Evolutionary conservation across 257 asterid species (phyloP).

Genomic region (Coffea eugenioides): DNA sequence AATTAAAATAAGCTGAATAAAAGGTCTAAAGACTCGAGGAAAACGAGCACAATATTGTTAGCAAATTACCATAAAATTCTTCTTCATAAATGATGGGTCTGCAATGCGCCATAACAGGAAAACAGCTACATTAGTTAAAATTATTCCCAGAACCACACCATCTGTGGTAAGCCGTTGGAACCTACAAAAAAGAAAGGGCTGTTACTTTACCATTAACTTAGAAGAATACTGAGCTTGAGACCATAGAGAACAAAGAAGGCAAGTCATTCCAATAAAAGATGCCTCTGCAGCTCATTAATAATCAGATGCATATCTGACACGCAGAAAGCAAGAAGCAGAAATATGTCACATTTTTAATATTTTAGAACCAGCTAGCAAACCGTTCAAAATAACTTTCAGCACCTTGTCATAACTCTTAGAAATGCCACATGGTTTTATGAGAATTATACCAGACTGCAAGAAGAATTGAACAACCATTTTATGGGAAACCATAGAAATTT

Average conservation of each 20-base stretch:
- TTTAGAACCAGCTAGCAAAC: not conserved
- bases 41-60: conserved; percentile 6
- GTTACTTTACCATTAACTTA: conserved; percentile 40
- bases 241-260: not conserved
- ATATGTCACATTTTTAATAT: not conserved
- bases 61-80: conserved; percentile 67
- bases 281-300: not conserved
- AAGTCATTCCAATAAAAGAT: not conserved
- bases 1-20: not conserved
- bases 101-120: conserved; percentile 69
- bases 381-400: not conserved
- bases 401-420: not conserved
- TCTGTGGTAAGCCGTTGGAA: conserved; percentile 56
- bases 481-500: not conserved
- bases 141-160: conserved; percentile 66
- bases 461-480: not conserved
- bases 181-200: conserved; percentile 13
- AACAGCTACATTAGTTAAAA: conserved; percentile 67
- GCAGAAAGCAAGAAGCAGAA: not conserved
- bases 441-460: not conserved
- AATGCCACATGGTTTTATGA: not conserved
- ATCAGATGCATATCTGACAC: not conserved
- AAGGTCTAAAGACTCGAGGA: not conserved
- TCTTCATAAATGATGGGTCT: conserved; percentile 54
- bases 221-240: not conserved